A percentile compares a stretch with the other conserved stretches of the same genome.
Conservation (phyloP, 78 protist species). For the Tieghemostelium lacteum region DNA sequence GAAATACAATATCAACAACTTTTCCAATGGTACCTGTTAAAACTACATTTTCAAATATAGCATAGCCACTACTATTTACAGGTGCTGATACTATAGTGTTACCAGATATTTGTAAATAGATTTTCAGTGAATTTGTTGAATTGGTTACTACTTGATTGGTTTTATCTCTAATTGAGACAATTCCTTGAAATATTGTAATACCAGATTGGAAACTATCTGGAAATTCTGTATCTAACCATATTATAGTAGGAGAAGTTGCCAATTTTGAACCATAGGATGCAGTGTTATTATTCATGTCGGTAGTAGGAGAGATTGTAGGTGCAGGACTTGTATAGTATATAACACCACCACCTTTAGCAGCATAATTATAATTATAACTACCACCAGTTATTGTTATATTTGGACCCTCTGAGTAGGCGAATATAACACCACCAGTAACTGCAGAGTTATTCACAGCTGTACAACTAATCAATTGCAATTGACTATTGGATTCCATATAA, state of each 20-base stretch:
- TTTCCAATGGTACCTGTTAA: neutral
- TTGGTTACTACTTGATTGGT: constrained; percentile 1
- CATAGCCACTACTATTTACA: neutral
- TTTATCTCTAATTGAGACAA: neutral
- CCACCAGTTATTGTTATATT: neutral
- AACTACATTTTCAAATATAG: neutral
- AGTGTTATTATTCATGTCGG: neutral
- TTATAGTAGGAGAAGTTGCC: neutral
- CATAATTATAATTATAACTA: neutral
- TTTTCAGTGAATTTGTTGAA: neutral
- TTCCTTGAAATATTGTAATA: neutral
- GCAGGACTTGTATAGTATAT: neutral
- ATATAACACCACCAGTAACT: neutral
- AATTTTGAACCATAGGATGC: neutral
- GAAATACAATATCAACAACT: neutral
- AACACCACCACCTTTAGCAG: neutral
- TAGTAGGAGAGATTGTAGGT: neutral
- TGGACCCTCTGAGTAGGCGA: neutral
- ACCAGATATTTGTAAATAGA: constrained; percentile 4
- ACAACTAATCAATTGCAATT: neutral
- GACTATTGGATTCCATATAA: too few species aligned
- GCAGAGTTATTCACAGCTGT: neutral
- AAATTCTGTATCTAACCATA: neutral
- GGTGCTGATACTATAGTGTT: constrained; percentile 6
- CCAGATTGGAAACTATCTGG: constrained; percentile 4